phyloP scores from a whole-genome alignment of 2,329 filamentous ascomycete species.

The Paraphoma sp. region DNA sequence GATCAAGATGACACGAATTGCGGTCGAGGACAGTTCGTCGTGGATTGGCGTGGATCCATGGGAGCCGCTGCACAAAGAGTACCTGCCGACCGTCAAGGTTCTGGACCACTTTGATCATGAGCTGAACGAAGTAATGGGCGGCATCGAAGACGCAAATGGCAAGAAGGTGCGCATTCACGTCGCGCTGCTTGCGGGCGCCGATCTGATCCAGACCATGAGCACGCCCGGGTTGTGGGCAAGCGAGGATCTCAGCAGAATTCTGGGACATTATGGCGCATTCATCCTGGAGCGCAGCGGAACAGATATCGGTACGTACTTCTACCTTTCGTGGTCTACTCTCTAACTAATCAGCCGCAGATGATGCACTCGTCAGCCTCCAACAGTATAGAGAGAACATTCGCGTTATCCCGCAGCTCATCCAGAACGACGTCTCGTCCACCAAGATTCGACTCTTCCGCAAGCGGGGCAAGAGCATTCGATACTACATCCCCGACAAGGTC shows the following conservation, averaged over 20 bases:
- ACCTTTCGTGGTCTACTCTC: neutral
- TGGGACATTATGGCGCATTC: conserved; percentile 82
- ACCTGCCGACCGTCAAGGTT: conserved; percentile 87
- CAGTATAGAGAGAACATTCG: conserved; percentile 86
- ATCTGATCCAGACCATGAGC: conserved; percentile 60
- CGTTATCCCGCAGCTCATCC: conserved; percentile 86
- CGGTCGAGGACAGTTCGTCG: conserved; percentile 69
- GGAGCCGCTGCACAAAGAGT: conserved; percentile 84
- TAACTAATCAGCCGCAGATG: conserved; percentile 58
- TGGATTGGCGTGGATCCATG: conserved; percentile 52
- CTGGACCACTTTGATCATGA: conserved; percentile 91
- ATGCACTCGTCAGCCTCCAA: conserved; percentile 81
- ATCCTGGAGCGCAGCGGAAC: conserved; percentile 89
- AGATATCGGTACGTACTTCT: conserved; percentile 63
- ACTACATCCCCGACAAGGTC: conserved; percentile 49
- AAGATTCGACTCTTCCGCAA: conserved; percentile 77
- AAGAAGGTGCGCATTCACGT: conserved; percentile 73
- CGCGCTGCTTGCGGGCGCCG: conserved; percentile 76
- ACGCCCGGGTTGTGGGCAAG: conserved; percentile 75
- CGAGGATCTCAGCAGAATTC: conserved; percentile 85
- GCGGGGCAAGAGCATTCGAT: conserved; percentile 50
- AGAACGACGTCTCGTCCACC: conserved; percentile 82
- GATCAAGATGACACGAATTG: conserved; percentile 86
- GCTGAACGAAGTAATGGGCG: conserved; percentile 79
- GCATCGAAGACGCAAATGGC: conserved; percentile 73